phyloP scores from a whole-genome alignment of 768 basidiomycete species.

The Rhodotorula kratochvilovae region DNA sequence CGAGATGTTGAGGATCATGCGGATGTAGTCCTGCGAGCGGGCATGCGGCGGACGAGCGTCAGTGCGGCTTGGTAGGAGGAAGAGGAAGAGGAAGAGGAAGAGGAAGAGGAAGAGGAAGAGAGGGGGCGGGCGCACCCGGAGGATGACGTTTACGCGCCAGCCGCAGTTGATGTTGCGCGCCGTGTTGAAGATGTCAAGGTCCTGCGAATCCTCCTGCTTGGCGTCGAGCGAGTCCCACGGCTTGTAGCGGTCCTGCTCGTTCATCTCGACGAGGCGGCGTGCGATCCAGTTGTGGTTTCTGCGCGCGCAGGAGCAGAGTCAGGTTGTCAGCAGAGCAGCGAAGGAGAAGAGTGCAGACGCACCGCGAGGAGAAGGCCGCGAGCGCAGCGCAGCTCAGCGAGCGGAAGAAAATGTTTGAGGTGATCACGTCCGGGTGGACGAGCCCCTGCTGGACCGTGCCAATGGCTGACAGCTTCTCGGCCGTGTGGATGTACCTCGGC shows the following conservation, averaged over 20 bases:
- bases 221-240: conserved; percentile 14
- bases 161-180: conserved; percentile 27
- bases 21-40: conserved; percentile 28
- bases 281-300: conserved; percentile 60
- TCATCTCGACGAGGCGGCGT: conserved; percentile 48
- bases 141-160: conserved; percentile 29
- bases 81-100: too few species aligned
- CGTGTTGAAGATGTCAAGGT: conserved; percentile 36
- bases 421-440: conserved; percentile 65
- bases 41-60: background rate
- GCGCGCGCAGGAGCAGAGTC: too few species aligned
- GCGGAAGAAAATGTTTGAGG: conserved; percentile 54
- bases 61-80: background rate
- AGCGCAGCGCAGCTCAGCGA: conserved; percentile 67
- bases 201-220: conserved; percentile 19
- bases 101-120: too few species aligned
- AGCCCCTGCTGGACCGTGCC: conserved; percentile 58
- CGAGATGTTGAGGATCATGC: conserved; percentile 31
- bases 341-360: too few species aligned
- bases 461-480: too few species aligned
- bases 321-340: too few species aligned
- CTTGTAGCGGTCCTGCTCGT: conserved; percentile 58
- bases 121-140: conserved; percentile 4
- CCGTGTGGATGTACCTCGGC: conserved; percentile 55
- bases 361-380: conserved; percentile 64